Evolutionary conservation across 805 yeast species (phyloP).

Genomic region (Lachancea cidri): DNA sequence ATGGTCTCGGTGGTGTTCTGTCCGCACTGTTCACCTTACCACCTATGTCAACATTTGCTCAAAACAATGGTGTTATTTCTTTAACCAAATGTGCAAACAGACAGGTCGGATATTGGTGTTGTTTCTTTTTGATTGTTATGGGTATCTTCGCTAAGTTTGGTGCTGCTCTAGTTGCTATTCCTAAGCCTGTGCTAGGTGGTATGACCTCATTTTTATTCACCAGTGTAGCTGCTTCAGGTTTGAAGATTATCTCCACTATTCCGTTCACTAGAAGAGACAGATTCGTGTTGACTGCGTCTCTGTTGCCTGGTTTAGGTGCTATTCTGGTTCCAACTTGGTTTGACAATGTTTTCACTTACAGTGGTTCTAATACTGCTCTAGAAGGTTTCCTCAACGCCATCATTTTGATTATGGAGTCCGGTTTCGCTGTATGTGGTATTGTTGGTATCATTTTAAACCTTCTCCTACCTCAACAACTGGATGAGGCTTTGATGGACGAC

Average conservation of each 20-base stretch:
- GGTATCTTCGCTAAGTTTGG: slow-evolving; percentile 85
- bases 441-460: slow-evolving; percentile 57
- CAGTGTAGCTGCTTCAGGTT: slow-evolving; percentile 71
- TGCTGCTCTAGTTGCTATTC: slow-evolving; percentile 83
- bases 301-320: slow-evolving; percentile 64
- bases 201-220: slow-evolving; percentile 77
- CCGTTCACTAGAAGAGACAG: slow-evolving; percentile 67
- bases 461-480: slow-evolving; percentile 54
- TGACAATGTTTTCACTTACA: slow-evolving; percentile 55
- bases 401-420: slow-evolving; percentile 63
- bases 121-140: slow-evolving; percentile 76
- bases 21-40: slow-evolving; percentile 78
- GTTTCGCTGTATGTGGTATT: slow-evolving; percentile 67
- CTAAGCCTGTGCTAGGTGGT: slow-evolving; percentile 78
- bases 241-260: slow-evolving; percentile 52
- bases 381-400: slow-evolving; percentile 65
- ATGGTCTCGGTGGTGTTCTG: slow-evolving; percentile 73
- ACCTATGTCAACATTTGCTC: slow-evolving; percentile 92
- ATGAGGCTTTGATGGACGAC: slow-evolving; percentile 34
- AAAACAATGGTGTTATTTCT: slow-evolving; percentile 91
- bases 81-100: slow-evolving; percentile 89
- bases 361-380: slow-evolving; percentile 52
- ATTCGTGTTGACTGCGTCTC: slow-evolving; percentile 60
- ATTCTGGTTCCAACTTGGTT: slow-evolving; percentile 64
- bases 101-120: slow-evolving; percentile 73